phyloP scores from a whole-genome alignment of 2,329 filamentous ascomycete species.

The Kalaharituber pfeilii region DNA sequence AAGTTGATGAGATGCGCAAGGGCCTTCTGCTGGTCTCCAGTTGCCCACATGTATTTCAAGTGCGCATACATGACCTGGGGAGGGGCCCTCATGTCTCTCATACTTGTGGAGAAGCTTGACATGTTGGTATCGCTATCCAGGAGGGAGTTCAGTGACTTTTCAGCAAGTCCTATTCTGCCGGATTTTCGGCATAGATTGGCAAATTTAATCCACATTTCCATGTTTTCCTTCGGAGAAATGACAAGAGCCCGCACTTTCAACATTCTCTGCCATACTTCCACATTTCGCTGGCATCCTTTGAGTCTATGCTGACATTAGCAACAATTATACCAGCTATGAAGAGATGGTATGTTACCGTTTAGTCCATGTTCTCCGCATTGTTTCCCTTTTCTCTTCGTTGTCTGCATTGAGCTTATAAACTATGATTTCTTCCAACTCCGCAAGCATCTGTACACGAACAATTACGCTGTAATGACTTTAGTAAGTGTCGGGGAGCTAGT shows the following conservation, averaged over 20 bases:
- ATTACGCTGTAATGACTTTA: slow-evolving; percentile 42
- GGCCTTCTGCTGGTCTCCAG: slow-evolving; percentile 47
- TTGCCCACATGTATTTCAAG: slow-evolving; percentile 91
- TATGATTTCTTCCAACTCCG: slow-evolving; percentile 94
- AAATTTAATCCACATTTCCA: slow-evolving; percentile 99
- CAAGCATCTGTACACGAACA: slow-evolving; percentile 95
- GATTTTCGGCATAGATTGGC: slow-evolving; percentile 96
- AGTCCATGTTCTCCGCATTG: slow-evolving; percentile 90
- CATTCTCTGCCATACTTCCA: slow-evolving; percentile 98
- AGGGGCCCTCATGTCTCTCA: slow-evolving; percentile 33
- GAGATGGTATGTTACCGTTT: slow-evolving; percentile 39
- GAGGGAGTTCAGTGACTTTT: slow-evolving; percentile 86
- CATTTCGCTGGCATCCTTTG: slow-evolving; percentile 87
- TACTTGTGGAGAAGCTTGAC: slow-evolving; percentile 28
- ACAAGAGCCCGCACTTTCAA: slow-evolving; percentile 85
- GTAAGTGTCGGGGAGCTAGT: neutral
- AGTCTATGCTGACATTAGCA: slow-evolving; percentile 32
- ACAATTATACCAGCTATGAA: neutral
- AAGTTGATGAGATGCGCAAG: slow-evolving; percentile 46
- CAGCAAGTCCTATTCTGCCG: slow-evolving; percentile 78
- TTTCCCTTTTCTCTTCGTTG: slow-evolving; percentile 71
- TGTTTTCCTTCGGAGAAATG: slow-evolving; percentile 78
- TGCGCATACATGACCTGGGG: slow-evolving; percentile 91
- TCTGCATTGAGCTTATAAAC: slow-evolving; percentile 77
- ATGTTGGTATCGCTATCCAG: slow-evolving; percentile 48